Evolutionary conservation across 495 filamentous ascomycete genomes (phyloP).

Genomic region (Cercophora newfieldiana): DNA sequence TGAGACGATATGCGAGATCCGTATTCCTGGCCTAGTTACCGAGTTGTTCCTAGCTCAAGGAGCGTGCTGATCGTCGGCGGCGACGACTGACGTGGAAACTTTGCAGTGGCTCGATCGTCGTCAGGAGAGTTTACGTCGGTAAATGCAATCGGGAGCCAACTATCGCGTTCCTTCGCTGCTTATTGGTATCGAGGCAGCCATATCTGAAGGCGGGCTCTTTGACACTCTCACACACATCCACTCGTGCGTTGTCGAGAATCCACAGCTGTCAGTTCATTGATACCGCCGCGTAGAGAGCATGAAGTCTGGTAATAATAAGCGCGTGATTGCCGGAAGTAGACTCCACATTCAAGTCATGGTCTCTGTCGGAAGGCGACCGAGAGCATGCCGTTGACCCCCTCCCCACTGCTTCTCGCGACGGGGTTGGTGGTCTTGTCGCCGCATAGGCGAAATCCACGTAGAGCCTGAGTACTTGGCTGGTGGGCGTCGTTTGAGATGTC

Average conservation of each 20-base stretch:
- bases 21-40: background rate
- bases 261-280: background rate
- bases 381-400: too few species aligned
- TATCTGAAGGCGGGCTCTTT: background rate
- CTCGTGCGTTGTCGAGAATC: background rate
- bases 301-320: background rate
- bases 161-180: background rate
- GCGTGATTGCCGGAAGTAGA: background rate
- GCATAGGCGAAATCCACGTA: too few species aligned
- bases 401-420: too few species aligned
- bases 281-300: background rate
- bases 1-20: background rate
- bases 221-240: background rate
- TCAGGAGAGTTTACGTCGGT: background rate
- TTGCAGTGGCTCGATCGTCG: background rate
- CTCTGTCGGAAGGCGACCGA: too few species aligned
- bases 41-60: background rate
- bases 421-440: too few species aligned
- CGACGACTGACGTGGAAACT: background rate
- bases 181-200: background rate
- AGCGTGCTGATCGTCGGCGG: background rate
- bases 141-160: background rate
- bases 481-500: background rate
- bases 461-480: too few species aligned
- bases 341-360: too few species aligned